These are phyloP conservation scores for Cyclotella cryptica DNA, from an alignment of 108 stramenopile species.

Conservation along the genomic window DNA sequence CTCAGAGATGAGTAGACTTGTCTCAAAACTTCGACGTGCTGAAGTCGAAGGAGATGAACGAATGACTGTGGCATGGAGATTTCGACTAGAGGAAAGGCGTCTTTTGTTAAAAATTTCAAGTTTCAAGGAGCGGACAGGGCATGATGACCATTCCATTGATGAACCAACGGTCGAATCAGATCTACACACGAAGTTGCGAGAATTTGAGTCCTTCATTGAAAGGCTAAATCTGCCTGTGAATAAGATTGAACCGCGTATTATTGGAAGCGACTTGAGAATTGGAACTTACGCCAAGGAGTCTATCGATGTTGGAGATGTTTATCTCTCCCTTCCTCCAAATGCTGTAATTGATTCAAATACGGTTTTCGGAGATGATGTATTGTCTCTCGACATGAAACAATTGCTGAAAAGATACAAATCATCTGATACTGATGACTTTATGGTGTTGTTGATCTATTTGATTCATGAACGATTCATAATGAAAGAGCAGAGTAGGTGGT, in stretches of 20 bases:
- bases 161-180: not conserved
- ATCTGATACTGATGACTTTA: conserved; percentile 54
- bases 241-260: conserved; percentile 48
- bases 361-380: conserved; percentile 41
- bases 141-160: not conserved
- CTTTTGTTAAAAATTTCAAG: conserved; percentile 33
- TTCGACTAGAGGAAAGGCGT: conserved; percentile 62
- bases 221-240: conserved; percentile 48
- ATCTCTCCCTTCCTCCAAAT: conserved; percentile 59
- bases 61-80: conserved; percentile 45
- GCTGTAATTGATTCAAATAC: conserved; percentile 54
- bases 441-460: conserved; percentile 67
- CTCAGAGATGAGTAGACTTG: conserved; percentile 5
- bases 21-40: conserved; percentile 22
- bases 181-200: conserved; percentile 38
- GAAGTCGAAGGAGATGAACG: conserved; percentile 14
- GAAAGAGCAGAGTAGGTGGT: conserved; percentile 57
- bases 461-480: conserved; percentile 68
- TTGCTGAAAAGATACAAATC: conserved; percentile 28
- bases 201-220: conserved; percentile 57
- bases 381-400: conserved; percentile 3
- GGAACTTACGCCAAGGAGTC: conserved; percentile 66
- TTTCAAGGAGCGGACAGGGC: not conserved
- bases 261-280: conserved; percentile 48
- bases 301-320: conserved; percentile 52